A percentile compares a stretch with the other conserved stretches of the same genome.
Evolutionary conservation across 768 basidiomycete genomes (phyloP).

Genomic region (Mycena epipterygia): DNA sequence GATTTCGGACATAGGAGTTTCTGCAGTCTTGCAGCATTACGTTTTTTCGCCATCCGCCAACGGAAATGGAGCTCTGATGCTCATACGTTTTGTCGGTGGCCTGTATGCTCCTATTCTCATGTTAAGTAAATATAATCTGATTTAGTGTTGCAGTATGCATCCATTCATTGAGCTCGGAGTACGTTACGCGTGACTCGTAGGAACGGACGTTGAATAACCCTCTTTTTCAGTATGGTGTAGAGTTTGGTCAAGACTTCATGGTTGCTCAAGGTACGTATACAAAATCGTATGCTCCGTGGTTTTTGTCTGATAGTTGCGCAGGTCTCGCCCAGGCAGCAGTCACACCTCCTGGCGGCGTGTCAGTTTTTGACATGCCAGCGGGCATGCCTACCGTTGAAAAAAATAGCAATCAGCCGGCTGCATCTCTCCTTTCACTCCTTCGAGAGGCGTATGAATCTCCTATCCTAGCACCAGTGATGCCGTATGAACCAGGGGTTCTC

Average conservation of each 20-base stretch:
- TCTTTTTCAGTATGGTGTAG: not conserved
- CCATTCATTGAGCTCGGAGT: conserved; percentile 22
- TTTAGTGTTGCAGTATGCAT: not conserved
- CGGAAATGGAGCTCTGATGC: conserved; percentile 11
- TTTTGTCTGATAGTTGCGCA: not conserved
- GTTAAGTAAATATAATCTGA: not conserved
- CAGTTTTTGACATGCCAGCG: not conserved
- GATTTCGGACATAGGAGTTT: not conserved
- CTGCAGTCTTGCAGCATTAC: not conserved
- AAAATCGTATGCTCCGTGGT: not conserved
- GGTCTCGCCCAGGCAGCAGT: conserved; percentile 19
- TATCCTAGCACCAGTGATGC: not conserved
- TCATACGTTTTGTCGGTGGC: conserved; percentile 6
- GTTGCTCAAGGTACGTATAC: conserved; percentile 20
- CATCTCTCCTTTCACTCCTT: conserved; percentile 9
- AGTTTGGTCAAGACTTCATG: conserved; percentile 25
- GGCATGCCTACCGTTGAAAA: not conserved
- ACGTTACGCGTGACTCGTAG: not conserved
- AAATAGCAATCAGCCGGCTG: not conserved
- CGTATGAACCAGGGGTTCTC: not conserved
- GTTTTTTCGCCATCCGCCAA: conserved; percentile 13
- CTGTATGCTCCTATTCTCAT: not conserved
- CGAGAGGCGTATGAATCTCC: conserved; percentile 22
- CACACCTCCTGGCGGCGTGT: not conserved
- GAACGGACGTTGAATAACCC: not conserved